Evolutionary conservation across 176 grass and related monocot species (phyloP), one percentile per base, ranked within the genome.

Genomic region (Canna indica): DNA sequence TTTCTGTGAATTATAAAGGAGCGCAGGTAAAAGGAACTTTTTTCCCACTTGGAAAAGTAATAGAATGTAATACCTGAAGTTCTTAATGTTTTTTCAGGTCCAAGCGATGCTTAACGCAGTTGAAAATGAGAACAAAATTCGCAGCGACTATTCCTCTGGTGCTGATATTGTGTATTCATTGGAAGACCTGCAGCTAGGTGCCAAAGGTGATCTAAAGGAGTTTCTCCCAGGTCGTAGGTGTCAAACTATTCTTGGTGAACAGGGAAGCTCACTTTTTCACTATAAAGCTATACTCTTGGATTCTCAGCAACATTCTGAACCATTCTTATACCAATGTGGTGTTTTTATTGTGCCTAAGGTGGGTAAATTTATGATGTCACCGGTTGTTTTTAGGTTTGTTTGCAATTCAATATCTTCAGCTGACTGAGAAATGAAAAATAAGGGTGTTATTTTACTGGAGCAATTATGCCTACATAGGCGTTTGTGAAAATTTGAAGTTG

Each of bases 301-400:
- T 58, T 74, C 93, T 65, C 77, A 85, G 71, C 84, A 82, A 61
- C 79, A 75, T 83, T 77, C 64, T 3, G 88, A 85, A 61, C 78
- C 72, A 74, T 90, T 90, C 76, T 61, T 68, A 29, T 97, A 92
- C 36, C 84, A 79, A n/a, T 92, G 86, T 76, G 93, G 85, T 41
- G 77, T 97, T 85, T 92, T 97, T 79, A 91, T 97, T 48, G 86
- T 90, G 60, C 88, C 93, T 73, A 92, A 97, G 93, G 93, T 97
- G 25, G 59, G 83, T 36, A 71, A 33, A 67, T 30, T 67, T 62
- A 56, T 61, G 33, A 39, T 47, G 26, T 26, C 3, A 8, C n/a
- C 35, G 25, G 63, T 36, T 39, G 2, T 17, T 64, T 73, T 53
- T 18, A 47, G 25, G 11, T 48, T 2, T 18, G 11, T 15, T 22